Percentiles rank a stretch among this genome's conserved stretches.
Evolutionary conservation across 2,329 filamentous ascomycete genomes (phyloP).

Genomic region (Colletotrichum salicis): DNA sequence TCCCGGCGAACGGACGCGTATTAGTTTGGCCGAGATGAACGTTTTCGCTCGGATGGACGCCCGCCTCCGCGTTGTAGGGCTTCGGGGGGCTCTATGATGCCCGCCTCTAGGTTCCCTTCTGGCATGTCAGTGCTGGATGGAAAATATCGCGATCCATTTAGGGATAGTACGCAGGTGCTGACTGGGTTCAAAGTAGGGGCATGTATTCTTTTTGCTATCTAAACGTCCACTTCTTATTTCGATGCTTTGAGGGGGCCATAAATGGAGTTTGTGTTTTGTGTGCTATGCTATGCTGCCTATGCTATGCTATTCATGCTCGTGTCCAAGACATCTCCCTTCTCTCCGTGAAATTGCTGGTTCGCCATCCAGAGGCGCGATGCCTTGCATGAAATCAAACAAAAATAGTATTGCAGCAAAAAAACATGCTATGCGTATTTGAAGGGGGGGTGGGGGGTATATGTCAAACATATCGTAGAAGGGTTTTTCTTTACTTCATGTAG

Average conservation of each 20-base stretch:
- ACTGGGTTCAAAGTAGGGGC: no score
- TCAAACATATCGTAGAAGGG: background rate
- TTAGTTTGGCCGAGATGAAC: background rate
- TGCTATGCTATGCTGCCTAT: background rate
- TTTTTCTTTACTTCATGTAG: background rate
- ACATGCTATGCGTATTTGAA: background rate
- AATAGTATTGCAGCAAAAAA: background rate
- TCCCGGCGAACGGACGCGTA: background rate
- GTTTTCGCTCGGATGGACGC: background rate
- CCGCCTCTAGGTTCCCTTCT: background rate
- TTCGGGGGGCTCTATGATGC: background rate
- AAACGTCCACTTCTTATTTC: no score
- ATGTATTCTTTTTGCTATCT: no score
- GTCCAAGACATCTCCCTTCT: background rate
- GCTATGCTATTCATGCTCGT: background rate
- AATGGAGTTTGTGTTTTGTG: background rate
- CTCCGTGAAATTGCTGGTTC: background rate
- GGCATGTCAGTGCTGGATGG: no score
- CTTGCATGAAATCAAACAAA: background rate
- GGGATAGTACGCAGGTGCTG: no score
- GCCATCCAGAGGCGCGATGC: background rate
- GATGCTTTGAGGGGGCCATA: no score
- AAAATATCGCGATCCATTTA: no score
- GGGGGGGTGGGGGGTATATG: background rate
- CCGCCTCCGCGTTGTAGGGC: background rate